Conservation (phyloP, 768 basidiomycete genomes). For the Fibroporia radiculosa region DNA sequence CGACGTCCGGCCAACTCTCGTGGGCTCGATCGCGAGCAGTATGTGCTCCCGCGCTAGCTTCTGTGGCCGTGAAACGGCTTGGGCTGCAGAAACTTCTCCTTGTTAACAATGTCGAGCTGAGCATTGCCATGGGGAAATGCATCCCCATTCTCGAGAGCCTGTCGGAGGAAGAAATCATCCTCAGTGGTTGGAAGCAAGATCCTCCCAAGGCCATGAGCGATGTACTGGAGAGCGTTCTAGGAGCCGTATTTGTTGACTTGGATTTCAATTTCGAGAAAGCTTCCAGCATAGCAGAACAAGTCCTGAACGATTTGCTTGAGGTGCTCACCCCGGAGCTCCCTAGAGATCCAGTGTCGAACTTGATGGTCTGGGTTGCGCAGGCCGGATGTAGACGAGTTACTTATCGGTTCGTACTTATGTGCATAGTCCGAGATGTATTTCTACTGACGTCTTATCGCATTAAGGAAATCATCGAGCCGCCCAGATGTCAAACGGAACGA, state of each 20-base stretch:
- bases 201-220: constrained; percentile 85
- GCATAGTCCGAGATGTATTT: neutral
- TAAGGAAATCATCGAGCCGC: constrained; percentile 38
- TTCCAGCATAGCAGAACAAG: constrained; percentile 46
- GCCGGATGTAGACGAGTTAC: constrained; percentile 46
- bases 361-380: constrained; percentile 59
- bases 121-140: constrained; percentile 51
- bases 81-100: constrained; percentile 64
- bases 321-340: constrained; percentile 51
- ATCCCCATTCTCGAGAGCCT: constrained; percentile 51
- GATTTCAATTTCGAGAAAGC: constrained; percentile 68
- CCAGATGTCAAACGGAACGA: constrained; percentile 37
- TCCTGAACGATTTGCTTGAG: constrained; percentile 63
- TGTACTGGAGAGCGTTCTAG: constrained; percentile 77
- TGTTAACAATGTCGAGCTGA: constrained; percentile 61
- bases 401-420: constrained; percentile 38
- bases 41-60: constrained; percentile 68
- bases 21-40: constrained; percentile 64
- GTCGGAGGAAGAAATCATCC: constrained; percentile 53
- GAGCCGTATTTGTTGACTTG: constrained; percentile 77
- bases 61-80: constrained; percentile 56
- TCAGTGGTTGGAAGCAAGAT: constrained; percentile 71
- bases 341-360: constrained; percentile 64
- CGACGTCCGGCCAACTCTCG: constrained; percentile 72
- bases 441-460: neutral